Base-by-base conservation (phyloP, 2,329 filamentous ascomycete genomes). In the Hypoxylon sp. region DNA sequence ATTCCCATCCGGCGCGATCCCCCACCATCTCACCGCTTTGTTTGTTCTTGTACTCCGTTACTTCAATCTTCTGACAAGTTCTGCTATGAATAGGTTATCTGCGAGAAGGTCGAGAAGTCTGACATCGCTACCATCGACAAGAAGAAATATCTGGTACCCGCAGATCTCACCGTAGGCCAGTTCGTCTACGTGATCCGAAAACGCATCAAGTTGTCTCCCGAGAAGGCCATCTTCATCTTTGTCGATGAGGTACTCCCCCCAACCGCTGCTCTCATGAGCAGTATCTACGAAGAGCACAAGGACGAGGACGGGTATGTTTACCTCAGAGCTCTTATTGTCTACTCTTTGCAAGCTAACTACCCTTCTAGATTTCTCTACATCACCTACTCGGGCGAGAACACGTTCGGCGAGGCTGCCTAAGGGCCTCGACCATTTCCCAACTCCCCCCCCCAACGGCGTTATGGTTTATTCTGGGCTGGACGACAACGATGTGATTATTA, bases 151-250 rank as follows among this genome's bases (percentile, higher is more conserved):
- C 89, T 99, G 53, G 96, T 99, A 29, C 96, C 96, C 13, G 94
- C 96, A 76, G 96, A 99, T 80, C 90, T 99, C 80, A 99, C 96
- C 71, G 96, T 99, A 72, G 96, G 96, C 78, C 96, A 99, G 91
- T 98, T 99, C 81, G 96, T 99, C 85, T 99, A 99, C 84, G 96
- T 99, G 73, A 99, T 99, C 84, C 94, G 96, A 82, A 99, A 99
- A 90, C 92, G 96, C 80, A 99, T 99, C 86, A 99, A 99, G 93
- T 89, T 99, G 75, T 97, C 94, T 61, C 96, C 96, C 33, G 96
- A 99, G 87, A 99, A 99, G 89, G 96, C 96, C 81, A 99, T 99
- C 86, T 99, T 99, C 88, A 98, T 99, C 88, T 99, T 98, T 84
- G 96, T 99, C 79, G 95, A 98, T 81, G 96, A 98, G 85, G 95